phyloP scores from a whole-genome alignment of 202 grass and related monocot genomes.

The Schoenoplectus tabernaemontani region DNA sequence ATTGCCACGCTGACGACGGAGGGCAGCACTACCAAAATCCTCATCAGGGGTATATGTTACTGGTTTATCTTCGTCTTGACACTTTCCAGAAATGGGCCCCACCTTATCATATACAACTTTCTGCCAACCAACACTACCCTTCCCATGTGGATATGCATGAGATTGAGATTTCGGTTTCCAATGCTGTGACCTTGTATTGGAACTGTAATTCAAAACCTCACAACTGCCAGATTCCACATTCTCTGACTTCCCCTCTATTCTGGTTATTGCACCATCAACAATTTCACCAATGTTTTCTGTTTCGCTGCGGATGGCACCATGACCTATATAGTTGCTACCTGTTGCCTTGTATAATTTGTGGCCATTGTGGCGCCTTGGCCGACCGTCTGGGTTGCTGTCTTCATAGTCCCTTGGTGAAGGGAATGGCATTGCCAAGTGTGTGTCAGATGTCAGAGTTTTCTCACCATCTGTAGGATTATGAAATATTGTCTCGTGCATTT shows the following conservation, averaged over 20 bases:
- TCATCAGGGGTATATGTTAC: neutral
- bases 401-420: constrained; percentile 34
- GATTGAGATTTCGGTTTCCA: constrained; percentile 86
- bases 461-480: constrained; percentile 35
- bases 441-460: constrained; percentile 27
- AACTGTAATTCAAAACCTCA: constrained; percentile 28
- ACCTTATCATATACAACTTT: constrained; percentile 20
- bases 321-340: constrained; percentile 31
- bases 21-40: neutral
- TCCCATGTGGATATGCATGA: constrained; percentile 28
- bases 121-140: constrained; percentile 35
- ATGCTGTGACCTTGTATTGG: constrained; percentile 22
- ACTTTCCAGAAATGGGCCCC: neutral
- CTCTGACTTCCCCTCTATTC: constrained; percentile 28
- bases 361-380: constrained; percentile 39
- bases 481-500: constrained; percentile 29
- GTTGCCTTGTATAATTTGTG: constrained; percentile 40
- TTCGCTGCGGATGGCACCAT: constrained; percentile 27
- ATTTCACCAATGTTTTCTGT: constrained; percentile 28
- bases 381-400: constrained; percentile 35
- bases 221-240: constrained; percentile 37
- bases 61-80: neutral
- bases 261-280: constrained; percentile 23
- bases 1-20: constrained; percentile 2
- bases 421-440: constrained; percentile 22